Base-by-base conservation (phyloP, 306 rosid genomes). In the Pyrus betulifolia region DNA sequence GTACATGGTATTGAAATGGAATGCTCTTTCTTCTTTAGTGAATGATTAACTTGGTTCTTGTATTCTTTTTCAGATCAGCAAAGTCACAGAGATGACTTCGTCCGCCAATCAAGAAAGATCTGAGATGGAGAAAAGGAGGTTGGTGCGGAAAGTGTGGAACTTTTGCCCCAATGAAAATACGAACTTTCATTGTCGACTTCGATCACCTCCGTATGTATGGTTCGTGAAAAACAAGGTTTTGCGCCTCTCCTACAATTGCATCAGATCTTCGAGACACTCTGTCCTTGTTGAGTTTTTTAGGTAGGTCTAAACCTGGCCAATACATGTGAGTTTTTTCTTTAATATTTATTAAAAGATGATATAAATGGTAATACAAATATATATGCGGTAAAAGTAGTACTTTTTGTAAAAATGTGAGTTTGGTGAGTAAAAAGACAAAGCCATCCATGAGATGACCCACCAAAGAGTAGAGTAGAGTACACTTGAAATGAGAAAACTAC, bases 21-120 rank as follows among this genome's bases (percentile, higher is more conserved):
- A 21, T 51, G 44, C 17, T 55, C 58, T n/a, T 28, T 38, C 28
- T 11, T 58, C 10, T 11, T 11, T 22, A n/a, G 12, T 28, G 4
- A 10, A 61, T 22, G 17, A 52, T 84, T 58, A 76, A 78, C 59
- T 61, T 33, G 31, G 33, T 65, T 76, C 61, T 17, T 44, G 13
- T 4, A n/a, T 79, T 18, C 62, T 76, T 84, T 46, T 85, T 78
- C 90, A 93, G 97, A 88, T 89, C 59, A 83, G 51, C 72, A 84
- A 85, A 83, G 93, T 87, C 74, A 85, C 85, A 38, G 98, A 91
- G 86, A 88, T 70, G 91, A 93, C 85, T 82, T 84, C 91, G 82
- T 91, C 97, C 31, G 97, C 88, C 7, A 93, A 93, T 76, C 98
- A 89, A 89, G 96, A 91, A 86, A 88, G 93, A 89, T 77, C 70